phyloP scores from a whole-genome alignment of 768 basidiomycete genomes.

The Rhodotorula taiwanensis region DNA sequence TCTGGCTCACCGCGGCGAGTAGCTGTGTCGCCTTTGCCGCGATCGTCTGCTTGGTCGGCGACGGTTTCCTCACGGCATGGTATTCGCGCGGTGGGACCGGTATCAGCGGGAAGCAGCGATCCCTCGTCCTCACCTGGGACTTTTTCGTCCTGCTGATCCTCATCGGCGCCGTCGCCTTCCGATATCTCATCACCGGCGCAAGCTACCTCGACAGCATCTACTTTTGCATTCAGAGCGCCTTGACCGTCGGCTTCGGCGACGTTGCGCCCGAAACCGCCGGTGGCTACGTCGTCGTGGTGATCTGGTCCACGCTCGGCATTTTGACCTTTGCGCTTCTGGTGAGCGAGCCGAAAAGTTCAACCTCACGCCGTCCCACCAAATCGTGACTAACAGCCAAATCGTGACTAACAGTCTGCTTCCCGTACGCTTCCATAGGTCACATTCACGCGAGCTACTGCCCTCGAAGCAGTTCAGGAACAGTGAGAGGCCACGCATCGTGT shows the following conservation, averaged over 20 bases:
- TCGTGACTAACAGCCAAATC: too few relatives aligned
- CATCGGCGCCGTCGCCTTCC: background rate
- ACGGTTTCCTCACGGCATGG: constrained; percentile 9
- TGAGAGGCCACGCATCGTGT: background rate
- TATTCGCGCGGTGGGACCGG: constrained; percentile 4
- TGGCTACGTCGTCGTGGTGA: background rate
- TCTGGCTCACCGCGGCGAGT: constrained; percentile 18
- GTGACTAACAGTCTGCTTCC: too few relatives aligned
- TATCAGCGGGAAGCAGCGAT: constrained; percentile 5
- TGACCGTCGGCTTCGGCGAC: constrained; percentile 29
- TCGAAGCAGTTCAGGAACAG: constrained; percentile 23
- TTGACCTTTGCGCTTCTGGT: constrained; percentile 21
- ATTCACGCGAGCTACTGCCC: constrained; percentile 11
- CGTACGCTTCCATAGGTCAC: too few relatives aligned
- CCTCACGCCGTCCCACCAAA: too few relatives aligned
- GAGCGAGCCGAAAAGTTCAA: too few relatives aligned
- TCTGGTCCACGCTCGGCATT: constrained; percentile 14
- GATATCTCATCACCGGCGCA: constrained; percentile 4
- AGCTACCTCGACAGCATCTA: constrained; percentile 20
- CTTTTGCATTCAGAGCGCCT: constrained; percentile 15
- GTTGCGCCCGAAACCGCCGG: background rate
- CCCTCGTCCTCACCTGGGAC: constrained; percentile 12
- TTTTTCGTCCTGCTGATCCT: constrained; percentile 3
- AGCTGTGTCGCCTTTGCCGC: constrained; percentile 9
- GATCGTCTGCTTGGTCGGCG: background rate